Evolutionary conservation across 2,329 filamentous ascomycete species (phyloP), one percentile per base, ranked within the genome.

Genomic region (Aspergillus flavus): DNA sequence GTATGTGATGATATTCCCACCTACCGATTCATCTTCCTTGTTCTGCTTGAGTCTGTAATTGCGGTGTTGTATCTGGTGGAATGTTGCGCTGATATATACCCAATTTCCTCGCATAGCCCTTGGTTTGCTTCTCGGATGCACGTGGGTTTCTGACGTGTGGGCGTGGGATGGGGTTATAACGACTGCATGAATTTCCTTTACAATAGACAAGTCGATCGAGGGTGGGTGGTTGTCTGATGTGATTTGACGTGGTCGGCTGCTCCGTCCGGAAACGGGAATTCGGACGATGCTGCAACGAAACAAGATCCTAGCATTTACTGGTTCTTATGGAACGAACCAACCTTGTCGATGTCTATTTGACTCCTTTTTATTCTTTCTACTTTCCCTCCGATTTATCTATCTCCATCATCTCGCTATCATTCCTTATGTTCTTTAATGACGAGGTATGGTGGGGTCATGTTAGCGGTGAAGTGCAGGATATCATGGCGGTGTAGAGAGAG

Each of bases 101-200:
- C 64, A 61, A 62, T 70, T 70, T 67, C 62, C 62, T 68, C 65
- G 66, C 68, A 69, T 71, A 66, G 60, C 69, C 61, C 64, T 62
- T 67, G 66, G 60, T 70, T 70, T 68, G 64, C 59, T 62, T 68
- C 64, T 53, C 58, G 54, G 63, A 66, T 62, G 61, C 60, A 64
- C 62, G 64, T 66, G 58, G 59, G 65, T 57, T 62, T 64, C 61
- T 67, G 64, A 60, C 60, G 54, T 61, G 65, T 68, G 68, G 46
- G 57, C 52, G 61, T 66, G 66, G 61, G 62, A 63, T 39, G 64
- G 64, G 66, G 62, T 63, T 66, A 63, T 71, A 69, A 71, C 66
- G 69, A 70, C 62, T 68, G 68, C 68, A 72, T 69, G 70, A 72
- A 65, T 70, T 65, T 70, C 61, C 59, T 68, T 69, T 64, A 61